Evolutionary conservation across 768 basidiomycete species (phyloP), one percentile per base, ranked within the genome.

Genomic region (Lentinula raphanica): DNA sequence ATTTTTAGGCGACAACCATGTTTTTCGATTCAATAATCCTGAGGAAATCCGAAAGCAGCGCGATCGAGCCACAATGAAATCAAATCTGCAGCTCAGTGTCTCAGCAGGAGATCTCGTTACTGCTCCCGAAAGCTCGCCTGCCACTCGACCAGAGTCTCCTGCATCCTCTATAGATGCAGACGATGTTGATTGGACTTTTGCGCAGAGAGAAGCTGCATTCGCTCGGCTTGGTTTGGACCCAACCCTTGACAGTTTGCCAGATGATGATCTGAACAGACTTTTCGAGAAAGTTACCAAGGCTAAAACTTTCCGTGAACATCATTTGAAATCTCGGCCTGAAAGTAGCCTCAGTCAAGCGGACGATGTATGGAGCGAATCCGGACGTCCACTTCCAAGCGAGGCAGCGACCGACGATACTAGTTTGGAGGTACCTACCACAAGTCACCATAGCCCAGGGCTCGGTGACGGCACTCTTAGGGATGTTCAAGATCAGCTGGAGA

Each of bases 141-240:
- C 80, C 12, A 84, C 88, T 8, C 84, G 90, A n/a, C 91, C 93
- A 2, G 86, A 86, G 44, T 92, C 92, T 5, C 88, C 90, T 3
- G 75, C 80, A 1, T 85, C 86, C 12, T 88, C 88, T 1, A 82
- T 82, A 3, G 82, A 82, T 23, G 87, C 82, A 56, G 78, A 83
- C 27, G 89, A 92, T 62, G 89, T 94, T 44, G 97, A 99, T 69
- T 99, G 97, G 97, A 90, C 86, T n/a, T 98, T 87, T 70, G 97
- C 97, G 5, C 90, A 92, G 68, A 84, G 94, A 7, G 97, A 99
- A 72, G 94, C 94, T 5, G 95, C 93, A 3, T 78, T 94, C 36
- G 90, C 92, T 1, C 81, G 88, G 49, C 77, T 97, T 17, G 94
- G 94, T 3, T 72, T 92, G 32, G 92, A 96, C 65, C 92, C 96